Base-by-base conservation (phyloP, 2,329 filamentous ascomycete genomes). In the Scedosporium dehoogii region DNA sequence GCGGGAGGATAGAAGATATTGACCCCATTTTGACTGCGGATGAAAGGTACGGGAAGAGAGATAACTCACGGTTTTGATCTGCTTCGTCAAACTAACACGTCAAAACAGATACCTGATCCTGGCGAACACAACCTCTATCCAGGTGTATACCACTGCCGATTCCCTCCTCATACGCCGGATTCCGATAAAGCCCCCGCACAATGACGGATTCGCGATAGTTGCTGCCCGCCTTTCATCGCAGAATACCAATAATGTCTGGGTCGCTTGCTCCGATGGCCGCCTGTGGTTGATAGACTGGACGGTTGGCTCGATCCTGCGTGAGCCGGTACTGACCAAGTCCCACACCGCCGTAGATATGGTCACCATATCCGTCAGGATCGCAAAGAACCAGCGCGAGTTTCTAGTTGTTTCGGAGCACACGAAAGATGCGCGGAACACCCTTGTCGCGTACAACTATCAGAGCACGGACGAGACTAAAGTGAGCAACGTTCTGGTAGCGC, bases 101-200 rank as follows among this genome's bases (percentile, higher is more conserved):
- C 12, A 14, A 38, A 38, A 38, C 29, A 91, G 90, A 70, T 82
- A 88, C 73, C 72, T 97, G 46, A 86, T 97, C 63, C 73, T 96
- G 62, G 84, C 88, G 38, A 90, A 91, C 69, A 83, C 86, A 64
- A 87, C 84, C 29, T 87, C 88, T 9, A 79, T 97, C 61, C 89
- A 92, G 71, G 82, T 96, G 27, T 96, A 94, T 74, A 89, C 90
- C 1, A 85, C 90, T 33, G 79, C 84, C 66, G 92, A 91, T 62
- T 97, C 94, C 1, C 83, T 96, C 59, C 83, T 96, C 23, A 79
- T 91, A 56, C 86, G 91, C 67, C 85, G 86, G 62, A 87, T 97
- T 58, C 76, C 82, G 12, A 76, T 87, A 66, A 64, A 63, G 51
- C 63, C 72, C 63, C 67, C 70, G 51, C 70, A 71, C 62, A 63